Base-by-base conservation (phyloP, 148 eudicot genomes). In the Persicaria maculosa region DNA sequence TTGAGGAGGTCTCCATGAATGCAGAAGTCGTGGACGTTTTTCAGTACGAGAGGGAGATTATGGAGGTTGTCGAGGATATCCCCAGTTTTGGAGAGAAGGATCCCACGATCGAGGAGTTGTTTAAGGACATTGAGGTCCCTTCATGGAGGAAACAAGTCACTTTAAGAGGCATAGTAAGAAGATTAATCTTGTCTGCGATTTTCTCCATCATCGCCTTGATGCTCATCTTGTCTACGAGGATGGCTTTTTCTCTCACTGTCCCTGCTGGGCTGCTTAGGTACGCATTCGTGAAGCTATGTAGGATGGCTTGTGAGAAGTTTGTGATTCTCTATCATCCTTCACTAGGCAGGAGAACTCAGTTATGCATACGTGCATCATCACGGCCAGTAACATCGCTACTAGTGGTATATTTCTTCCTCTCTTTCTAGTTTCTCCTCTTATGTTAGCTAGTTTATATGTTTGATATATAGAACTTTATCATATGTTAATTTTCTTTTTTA, bases 271-370 rank as follows among this genome's bases (percentile, higher is more conserved):
- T 81, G 12, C 36, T 81, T 47, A 78, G 80, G 3, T 81, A 77
- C 74, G 71, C 78, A 67, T 77, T 78, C 43, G 79, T 79, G 31
- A 78, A 79, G 77, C 57, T 75, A 0, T 31, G 36, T 31, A 31
- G 36, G 36, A 31, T 31, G 36, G 36, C 2, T 31, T 31, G 1
- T 31, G 36, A 31, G 2, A 31, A 31, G 36, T 31, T 31, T 31
- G 36, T 1, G 36, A 31, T 31, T 31, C 1, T 1, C 76, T 79
- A 70, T 20, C 77, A 78, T 19, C 84, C 84, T 81, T 81, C 19
- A 81, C 84, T 9, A 62, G 79, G 12, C 84, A 78, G 25, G 84
- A 81, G 73, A 81, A 77, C 44, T 74, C 80, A 1, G 80, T 81
- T 8, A 81, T 81, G 45, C 80, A 81, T 25, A 81, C 84, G 0